Evolutionary conservation across 768 basidiomycete genomes (phyloP).

Genomic region (Dendrothele bispora): DNA sequence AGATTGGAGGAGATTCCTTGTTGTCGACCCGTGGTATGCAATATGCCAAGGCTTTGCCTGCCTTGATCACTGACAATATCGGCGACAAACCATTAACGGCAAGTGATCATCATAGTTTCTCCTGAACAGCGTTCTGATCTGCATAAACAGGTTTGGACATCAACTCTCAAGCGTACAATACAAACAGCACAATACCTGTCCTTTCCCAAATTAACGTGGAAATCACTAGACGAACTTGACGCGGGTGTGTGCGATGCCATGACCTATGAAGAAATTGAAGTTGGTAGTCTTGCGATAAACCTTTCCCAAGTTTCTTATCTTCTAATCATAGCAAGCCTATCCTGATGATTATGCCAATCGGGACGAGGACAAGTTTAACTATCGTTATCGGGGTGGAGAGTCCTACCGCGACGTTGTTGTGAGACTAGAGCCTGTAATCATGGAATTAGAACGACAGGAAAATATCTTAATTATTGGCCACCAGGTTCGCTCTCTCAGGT

Average conservation of each 20-base stretch:
- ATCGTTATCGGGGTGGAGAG: constrained; percentile 95
- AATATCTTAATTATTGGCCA: constrained; percentile 97
- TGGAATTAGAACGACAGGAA: constrained; percentile 98
- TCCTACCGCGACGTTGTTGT: constrained; percentile 97
- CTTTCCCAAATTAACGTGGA: constrained; percentile 96
- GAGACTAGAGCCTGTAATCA: constrained; percentile 95
- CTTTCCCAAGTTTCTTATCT: too few species aligned
- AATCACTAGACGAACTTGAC: constrained; percentile 96
- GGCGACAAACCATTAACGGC: constrained; percentile 88
- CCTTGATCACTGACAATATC: constrained; percentile 85
- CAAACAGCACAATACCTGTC: constrained; percentile 84
- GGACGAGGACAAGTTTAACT: constrained; percentile 99
- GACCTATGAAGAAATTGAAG: constrained; percentile 99
- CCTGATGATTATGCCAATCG: constrained; percentile 98
- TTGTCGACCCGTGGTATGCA: constrained; percentile 82
- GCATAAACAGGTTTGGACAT: constrained; percentile 86
- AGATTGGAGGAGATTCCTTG: constrained; percentile 96
- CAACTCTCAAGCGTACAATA: constrained; percentile 90
- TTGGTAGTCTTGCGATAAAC: constrained; percentile 27
- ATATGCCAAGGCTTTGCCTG: constrained; percentile 86
- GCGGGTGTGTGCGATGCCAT: constrained; percentile 99
- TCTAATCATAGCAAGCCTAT: constrained; percentile 68
- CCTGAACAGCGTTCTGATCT: constrained; percentile 3
- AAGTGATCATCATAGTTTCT: constrained; percentile 17
- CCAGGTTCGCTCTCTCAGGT: constrained; percentile 49